Conservation (phyloP, 2,329 filamentous ascomycete species). For the Calonectria ilicicola region DNA sequence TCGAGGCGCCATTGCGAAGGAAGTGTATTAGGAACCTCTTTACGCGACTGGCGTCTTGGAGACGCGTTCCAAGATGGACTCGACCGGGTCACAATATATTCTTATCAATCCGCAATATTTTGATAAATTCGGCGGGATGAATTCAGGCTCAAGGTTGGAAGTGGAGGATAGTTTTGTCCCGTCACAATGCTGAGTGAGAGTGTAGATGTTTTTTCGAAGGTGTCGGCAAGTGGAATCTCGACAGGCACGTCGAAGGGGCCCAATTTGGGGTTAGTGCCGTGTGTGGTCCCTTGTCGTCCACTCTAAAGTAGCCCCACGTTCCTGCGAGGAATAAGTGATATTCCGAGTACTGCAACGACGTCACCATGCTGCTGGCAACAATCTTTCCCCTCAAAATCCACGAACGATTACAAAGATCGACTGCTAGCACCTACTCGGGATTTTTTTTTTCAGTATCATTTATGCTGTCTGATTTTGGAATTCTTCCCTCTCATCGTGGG, state of each 20-base stretch:
- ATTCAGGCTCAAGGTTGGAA: slow-evolving; percentile 19
- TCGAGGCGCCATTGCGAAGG: slow-evolving; percentile 65
- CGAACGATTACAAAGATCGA: too few relatives aligned
- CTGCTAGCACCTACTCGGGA: too few relatives aligned
- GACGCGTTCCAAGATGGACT: slow-evolving; percentile 58
- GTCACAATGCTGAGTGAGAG: slow-evolving; percentile 26
- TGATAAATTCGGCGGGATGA: not conserved
- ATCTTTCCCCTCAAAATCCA: not conserved
- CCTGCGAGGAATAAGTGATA: slow-evolving; percentile 41
- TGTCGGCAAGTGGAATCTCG: slow-evolving; percentile 48
- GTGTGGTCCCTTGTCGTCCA: slow-evolving; percentile 38
- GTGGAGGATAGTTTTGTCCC: slow-evolving; percentile 24
- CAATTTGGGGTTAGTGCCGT: slow-evolving; percentile 48
- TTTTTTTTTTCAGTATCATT: too few relatives aligned
- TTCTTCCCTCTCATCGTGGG: not conserved
- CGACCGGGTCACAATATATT: slow-evolving; percentile 19
- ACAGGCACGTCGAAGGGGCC: slow-evolving; percentile 49
- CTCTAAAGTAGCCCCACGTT: slow-evolving; percentile 34
- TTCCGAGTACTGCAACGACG: slow-evolving; percentile 40
- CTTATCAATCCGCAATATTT: not conserved
- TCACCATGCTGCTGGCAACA: slow-evolving; percentile 27
- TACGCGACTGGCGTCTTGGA: slow-evolving; percentile 62
- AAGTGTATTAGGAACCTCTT: slow-evolving; percentile 53
- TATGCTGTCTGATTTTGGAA: too few relatives aligned
- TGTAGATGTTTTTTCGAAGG: slow-evolving; percentile 50